These are phyloP conservation scores for Lachnellula hyalina DNA, from an alignment of 2,329 filamentous ascomycete species.

Conservation along the genomic window DNA sequence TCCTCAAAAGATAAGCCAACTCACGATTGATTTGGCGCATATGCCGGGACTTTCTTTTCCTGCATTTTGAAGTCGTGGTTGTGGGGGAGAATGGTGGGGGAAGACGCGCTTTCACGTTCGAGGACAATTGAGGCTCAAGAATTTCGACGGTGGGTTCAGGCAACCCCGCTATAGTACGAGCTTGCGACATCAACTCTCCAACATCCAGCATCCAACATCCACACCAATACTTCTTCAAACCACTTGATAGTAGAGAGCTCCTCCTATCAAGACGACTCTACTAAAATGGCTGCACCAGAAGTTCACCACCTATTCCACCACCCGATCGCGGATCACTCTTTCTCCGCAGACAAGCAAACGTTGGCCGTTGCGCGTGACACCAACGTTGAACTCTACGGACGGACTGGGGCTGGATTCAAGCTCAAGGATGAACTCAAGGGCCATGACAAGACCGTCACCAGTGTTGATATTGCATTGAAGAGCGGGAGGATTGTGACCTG, in stretches of 20 bases:
- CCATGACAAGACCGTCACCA: conserved; percentile 94
- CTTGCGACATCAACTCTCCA: neutral
- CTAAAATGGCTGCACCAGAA: conserved; percentile 74
- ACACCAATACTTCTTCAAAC: conserved; percentile 5
- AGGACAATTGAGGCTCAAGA: neutral
- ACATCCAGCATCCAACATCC: conserved; percentile 1
- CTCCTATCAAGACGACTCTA: conserved; percentile 64
- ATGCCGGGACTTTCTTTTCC: conserved; percentile 44
- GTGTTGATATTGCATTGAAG: conserved; percentile 88
- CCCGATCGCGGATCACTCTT: conserved; percentile 95
- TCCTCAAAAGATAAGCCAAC: conserved; percentile 29
- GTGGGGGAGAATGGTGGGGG: neutral
- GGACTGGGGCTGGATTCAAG: conserved; percentile 67
- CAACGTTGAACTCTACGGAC: conserved; percentile 80
- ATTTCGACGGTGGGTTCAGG: neutral
- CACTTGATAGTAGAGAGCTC: conserved; percentile 92
- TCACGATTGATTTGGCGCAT: conserved; percentile 71
- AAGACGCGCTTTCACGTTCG: neutral
- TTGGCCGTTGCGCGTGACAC: conserved; percentile 90
- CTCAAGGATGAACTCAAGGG: conserved; percentile 90
- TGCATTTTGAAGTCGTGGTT: conserved; percentile 7
- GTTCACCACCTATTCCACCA: conserved; percentile 96
- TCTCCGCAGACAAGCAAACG: conserved; percentile 84
- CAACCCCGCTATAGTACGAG: conserved; percentile 6
- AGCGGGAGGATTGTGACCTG: conserved; percentile 95